Conservation (phyloP, 2,329 filamentous ascomycete genomes). For the Alternaria panax region DNA sequence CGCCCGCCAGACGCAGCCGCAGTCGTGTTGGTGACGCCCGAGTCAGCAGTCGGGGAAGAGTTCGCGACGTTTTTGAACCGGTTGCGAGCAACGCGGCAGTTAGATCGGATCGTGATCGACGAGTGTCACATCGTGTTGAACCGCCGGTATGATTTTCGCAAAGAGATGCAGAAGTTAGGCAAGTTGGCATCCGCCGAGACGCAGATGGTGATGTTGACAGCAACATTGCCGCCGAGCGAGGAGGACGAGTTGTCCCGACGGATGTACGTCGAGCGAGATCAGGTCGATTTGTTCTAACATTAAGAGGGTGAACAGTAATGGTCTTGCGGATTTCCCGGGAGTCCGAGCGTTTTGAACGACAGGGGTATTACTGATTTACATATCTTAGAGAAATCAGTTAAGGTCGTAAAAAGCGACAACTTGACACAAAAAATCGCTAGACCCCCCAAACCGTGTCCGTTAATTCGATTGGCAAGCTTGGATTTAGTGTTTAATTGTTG, state of each 20-base stretch:
- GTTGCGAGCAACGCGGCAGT: conserved; percentile 16
- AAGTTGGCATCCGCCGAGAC: conserved; percentile 21
- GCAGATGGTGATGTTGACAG: conserved; percentile 34
- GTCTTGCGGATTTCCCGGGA: too few species aligned
- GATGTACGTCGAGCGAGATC: conserved; percentile 17
- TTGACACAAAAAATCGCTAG: too few species aligned
- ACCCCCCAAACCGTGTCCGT: too few species aligned
- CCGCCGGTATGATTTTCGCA: conserved; percentile 16
- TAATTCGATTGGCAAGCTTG: too few species aligned
- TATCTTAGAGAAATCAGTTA: too few species aligned
- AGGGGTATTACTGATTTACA: too few species aligned
- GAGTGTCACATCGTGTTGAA: conserved; percentile 33
- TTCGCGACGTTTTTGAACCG: conserved; percentile 31
- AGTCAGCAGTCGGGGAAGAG: too few species aligned
- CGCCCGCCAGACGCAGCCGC: conserved; percentile 18
- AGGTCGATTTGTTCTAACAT: conserved; percentile 9
- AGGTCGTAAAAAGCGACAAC: too few species aligned
- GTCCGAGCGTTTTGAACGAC: conserved; percentile 13
- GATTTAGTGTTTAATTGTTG: too few species aligned
- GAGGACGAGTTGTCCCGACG: conserved; percentile 19
- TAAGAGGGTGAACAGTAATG: too few species aligned
- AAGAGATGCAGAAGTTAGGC: conserved; percentile 21
- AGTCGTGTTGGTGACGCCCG: too few species aligned
- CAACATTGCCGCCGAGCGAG: conserved; percentile 26
- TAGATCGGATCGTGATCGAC: conserved; percentile 31